Evolutionary conservation across 2,329 filamentous ascomycete genomes (phyloP), one percentile per base, ranked within the genome.

Genomic region (Penicillium sp.): DNA sequence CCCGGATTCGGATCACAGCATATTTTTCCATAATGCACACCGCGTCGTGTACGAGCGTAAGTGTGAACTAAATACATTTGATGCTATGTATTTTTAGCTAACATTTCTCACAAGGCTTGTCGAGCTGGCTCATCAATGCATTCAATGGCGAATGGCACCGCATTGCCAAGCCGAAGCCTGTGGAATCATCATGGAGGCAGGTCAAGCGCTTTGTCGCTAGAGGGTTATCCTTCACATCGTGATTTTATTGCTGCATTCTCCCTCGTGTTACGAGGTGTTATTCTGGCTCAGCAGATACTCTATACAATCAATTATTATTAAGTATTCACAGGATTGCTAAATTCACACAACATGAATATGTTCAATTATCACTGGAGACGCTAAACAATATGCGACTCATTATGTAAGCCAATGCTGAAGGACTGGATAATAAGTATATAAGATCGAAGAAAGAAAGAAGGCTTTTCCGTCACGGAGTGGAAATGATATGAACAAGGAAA

Each of bases 101-200:
- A 64, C 22, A 8, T 43, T 30, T 4, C 35, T 43, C 10, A 14
- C 42, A 22, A 78, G 69, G 68, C 58, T 78, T 82, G 65, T 81
- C 72, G 60, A 93, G 91, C 74, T 99, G 94, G 94, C 87, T 99
- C 57, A 85, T 97, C 73, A 98, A 97, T 74, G 95, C 95, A 1
- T 99, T 99, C 76, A 98, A 98, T 69, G 95, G 95, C 55, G 93
- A 97, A 76, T 98, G 94, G 92, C 81, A 94, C 53, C 80, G 82
- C 52, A 85, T 83, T 19, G 78, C 81, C 16, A 74, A 84, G 56
- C 83, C 85, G 0, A 77, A 77, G 30, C 86, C 86, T 28, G 64
- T 71, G 19, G 68, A 70, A 19, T 74, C 73, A 6, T 67, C 71
- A 35, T 71, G 71, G 67, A 64, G 65, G 19, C 67, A 61, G 42